Percentiles rank a stretch among this genome's conserved stretches.
These are phyloP conservation scores for Phylloporus rhodoxanthus DNA, from an alignment of 768 basidiomycete genomes.

Conservation along the genomic window DNA sequence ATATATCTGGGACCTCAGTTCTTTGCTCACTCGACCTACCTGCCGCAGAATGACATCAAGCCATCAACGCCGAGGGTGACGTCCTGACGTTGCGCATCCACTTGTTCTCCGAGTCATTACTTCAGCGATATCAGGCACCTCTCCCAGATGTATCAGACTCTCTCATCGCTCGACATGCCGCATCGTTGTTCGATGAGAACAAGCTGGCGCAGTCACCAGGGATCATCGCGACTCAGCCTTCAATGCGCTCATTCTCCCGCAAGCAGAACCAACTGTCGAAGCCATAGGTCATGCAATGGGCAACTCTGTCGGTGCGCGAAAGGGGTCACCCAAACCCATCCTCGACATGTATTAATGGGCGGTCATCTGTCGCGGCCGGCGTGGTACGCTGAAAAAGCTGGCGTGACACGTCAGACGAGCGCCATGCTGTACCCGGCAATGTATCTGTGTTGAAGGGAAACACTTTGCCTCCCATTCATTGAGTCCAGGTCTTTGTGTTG, in stretches of 20 bases:
- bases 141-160: slow-evolving; percentile 38
- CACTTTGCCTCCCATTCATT: too few species aligned
- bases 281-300: slow-evolving; percentile 62
- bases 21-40: background rate
- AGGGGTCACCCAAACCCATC: slow-evolving; percentile 41
- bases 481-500: too few species aligned
- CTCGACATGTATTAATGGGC: slow-evolving; percentile 52
- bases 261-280: slow-evolving; percentile 47
- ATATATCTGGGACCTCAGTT: too few species aligned
- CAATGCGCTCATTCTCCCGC: slow-evolving; percentile 47
- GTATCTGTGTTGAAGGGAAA: too few species aligned
- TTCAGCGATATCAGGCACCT: slow-evolving; percentile 49
- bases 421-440: slow-evolving; percentile 39
- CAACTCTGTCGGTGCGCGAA: slow-evolving; percentile 46
- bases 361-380: slow-evolving; percentile 49
- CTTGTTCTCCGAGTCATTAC: slow-evolving; percentile 54
- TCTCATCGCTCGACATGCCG: slow-evolving; percentile 48
- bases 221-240: slow-evolving; percentile 21
- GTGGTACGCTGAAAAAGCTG: slow-evolving; percentile 46
- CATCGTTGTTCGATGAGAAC: slow-evolving; percentile 20
- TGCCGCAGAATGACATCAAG: slow-evolving; percentile 27
- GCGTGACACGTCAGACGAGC: slow-evolving; percentile 34
- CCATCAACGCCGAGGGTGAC: slow-evolving; percentile 54
- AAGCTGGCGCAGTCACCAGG: too few species aligned
- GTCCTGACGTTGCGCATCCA: slow-evolving; percentile 49